Conservation (phyloP, 1,139 yeast species). For the Barnettozyma hawaiiensis region DNA sequence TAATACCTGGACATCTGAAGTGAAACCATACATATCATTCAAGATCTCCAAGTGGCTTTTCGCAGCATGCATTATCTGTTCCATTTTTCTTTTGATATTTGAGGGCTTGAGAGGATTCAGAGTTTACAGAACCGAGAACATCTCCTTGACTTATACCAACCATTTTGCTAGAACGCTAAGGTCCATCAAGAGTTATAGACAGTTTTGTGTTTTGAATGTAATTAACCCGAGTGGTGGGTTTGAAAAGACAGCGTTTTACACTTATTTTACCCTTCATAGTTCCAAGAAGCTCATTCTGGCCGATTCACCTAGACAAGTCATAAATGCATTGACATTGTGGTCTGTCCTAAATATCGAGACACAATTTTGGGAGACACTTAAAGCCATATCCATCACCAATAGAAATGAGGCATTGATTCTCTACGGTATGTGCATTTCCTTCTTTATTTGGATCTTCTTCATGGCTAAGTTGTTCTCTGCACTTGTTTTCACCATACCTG, state of each 20-base stretch:
- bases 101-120: constrained; percentile 57
- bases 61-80: constrained; percentile 78
- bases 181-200: constrained; percentile 52
- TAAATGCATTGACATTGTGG: constrained; percentile 69
- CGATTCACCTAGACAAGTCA: constrained; percentile 85
- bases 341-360: constrained; percentile 42
- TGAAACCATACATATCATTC: constrained; percentile 53
- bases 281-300: constrained; percentile 65
- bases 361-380: constrained; percentile 51
- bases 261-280: constrained; percentile 60
- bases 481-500: constrained; percentile 48
- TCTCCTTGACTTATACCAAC: constrained; percentile 69
- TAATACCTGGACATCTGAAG: constrained; percentile 62
- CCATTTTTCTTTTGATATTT: constrained; percentile 52
- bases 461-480: constrained; percentile 57
- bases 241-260: constrained; percentile 64
- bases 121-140: constrained; percentile 54
- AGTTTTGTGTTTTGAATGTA: constrained; percentile 67
- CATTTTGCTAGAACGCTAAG: constrained; percentile 54
- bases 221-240: constrained; percentile 58
- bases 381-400: constrained; percentile 53
- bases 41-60: constrained; percentile 74
- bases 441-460: constrained; percentile 70
- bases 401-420: constrained; percentile 62
- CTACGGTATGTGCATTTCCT: constrained; percentile 70